These are phyloP conservation scores for Cladobotryum mycophilum DNA, from an alignment of 2,329 filamentous ascomycete genomes.

Conservation along the genomic window DNA sequence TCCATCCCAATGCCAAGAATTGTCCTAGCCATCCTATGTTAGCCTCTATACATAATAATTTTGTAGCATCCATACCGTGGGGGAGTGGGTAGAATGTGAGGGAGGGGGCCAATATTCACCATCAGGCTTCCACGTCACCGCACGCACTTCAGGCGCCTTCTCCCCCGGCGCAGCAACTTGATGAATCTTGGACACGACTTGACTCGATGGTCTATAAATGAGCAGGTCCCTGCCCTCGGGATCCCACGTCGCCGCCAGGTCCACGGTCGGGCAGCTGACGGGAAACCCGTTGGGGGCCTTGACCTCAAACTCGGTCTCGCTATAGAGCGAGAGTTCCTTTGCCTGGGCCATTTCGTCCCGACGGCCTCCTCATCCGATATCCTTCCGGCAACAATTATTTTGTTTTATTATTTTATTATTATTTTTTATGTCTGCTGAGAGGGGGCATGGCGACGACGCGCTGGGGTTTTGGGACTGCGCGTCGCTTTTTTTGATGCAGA, in stretches of 20 bases:
- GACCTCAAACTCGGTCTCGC: constrained; percentile 52
- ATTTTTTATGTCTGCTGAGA: too few relatives aligned
- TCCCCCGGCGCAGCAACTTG: constrained; percentile 36
- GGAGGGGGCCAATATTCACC: constrained; percentile 40
- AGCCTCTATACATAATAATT: background rate
- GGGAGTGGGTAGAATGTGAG: background rate
- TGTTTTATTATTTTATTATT: too few relatives aligned
- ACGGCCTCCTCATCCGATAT: background rate
- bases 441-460: background rate
- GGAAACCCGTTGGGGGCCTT: constrained; percentile 52
- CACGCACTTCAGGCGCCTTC: constrained; percentile 37
- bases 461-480: background rate
- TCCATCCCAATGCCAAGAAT: constrained; percentile 77
- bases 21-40: constrained; percentile 45
- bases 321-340: constrained; percentile 39
- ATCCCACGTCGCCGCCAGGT: constrained; percentile 68
- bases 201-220: constrained; percentile 72
- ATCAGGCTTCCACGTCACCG: constrained; percentile 61
- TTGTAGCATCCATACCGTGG: background rate
- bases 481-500: too few relatives aligned
- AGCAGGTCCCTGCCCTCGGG: constrained; percentile 62
- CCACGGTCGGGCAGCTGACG: constrained; percentile 76
- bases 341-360: constrained; percentile 22
- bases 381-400: too few relatives aligned
- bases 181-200: constrained; percentile 51